Conservation (phyloP, 1,284 basidiomycete genomes). For the Tremellales sp. region DNA sequence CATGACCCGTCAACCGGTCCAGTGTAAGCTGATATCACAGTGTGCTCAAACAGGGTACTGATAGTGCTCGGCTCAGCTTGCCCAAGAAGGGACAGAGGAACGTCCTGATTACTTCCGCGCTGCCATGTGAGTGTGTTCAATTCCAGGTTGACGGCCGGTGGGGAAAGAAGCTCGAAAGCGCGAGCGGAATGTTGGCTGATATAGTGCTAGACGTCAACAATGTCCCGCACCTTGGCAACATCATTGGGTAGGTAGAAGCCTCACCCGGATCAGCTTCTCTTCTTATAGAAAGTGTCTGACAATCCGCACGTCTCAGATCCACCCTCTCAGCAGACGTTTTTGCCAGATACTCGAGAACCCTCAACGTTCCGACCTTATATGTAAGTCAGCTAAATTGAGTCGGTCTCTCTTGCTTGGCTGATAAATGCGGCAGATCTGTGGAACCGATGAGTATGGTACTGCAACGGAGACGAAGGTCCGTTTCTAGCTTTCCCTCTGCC, state of each 20-base stretch:
- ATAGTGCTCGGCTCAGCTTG: slow-evolving; percentile 54
- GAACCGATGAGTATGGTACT: slow-evolving; percentile 98
- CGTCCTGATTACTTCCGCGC: slow-evolving; percentile 87
- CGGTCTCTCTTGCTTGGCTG: slow-evolving; percentile 6
- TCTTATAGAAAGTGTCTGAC: slow-evolving; percentile 4
- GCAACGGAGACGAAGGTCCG: slow-evolving; percentile 79
- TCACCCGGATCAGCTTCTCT: slow-evolving; percentile 1
- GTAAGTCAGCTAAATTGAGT: slow-evolving; percentile 22
- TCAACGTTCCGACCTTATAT: slow-evolving; percentile 52
- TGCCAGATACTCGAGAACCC: slow-evolving; percentile 67
- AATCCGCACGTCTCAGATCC: slow-evolving; percentile 18
- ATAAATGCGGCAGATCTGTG: slow-evolving; percentile 71
- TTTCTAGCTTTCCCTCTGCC: background rate
- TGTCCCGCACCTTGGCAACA: slow-evolving; percentile 98
- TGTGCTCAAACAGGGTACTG: background rate
- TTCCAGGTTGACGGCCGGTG: background rate
- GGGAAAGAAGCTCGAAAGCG: background rate
- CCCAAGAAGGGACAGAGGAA: slow-evolving; percentile 82
- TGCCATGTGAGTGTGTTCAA: slow-evolving; percentile 61
- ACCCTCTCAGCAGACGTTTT: slow-evolving; percentile 90
- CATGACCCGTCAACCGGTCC: slow-evolving; percentile 37
- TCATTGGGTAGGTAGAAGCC: slow-evolving; percentile 78
- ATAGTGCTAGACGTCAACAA: slow-evolving; percentile 78
- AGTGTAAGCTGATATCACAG: slow-evolving; percentile 31
- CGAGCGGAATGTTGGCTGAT: slow-evolving; percentile 2